These are phyloP conservation scores for Aspergillus baeticus DNA, from an alignment of 495 filamentous ascomycete genomes.

Conservation along the genomic window DNA sequence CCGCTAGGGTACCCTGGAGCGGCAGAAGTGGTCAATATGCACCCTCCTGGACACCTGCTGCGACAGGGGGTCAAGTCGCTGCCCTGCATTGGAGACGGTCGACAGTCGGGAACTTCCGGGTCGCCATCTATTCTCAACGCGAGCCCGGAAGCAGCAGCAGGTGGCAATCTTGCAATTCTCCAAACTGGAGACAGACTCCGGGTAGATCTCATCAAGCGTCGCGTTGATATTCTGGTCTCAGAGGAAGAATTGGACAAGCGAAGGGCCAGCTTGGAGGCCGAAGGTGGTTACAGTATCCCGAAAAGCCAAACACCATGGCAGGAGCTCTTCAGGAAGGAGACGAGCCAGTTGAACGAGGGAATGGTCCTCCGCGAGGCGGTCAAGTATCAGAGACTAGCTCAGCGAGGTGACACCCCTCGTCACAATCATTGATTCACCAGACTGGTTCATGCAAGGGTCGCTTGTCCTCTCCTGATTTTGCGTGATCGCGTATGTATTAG, in stretches of 20 bases:
- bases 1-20: constrained; percentile 55
- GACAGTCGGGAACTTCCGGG: constrained; percentile 56
- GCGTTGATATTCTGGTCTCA: constrained; percentile 51
- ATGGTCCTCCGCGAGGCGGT: constrained; percentile 52
- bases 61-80: constrained; percentile 48
- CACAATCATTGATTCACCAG: constrained; percentile 48
- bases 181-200: constrained; percentile 54
- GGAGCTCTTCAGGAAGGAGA: constrained; percentile 50
- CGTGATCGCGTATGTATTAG: too few species aligned
- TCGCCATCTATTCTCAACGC: constrained; percentile 56
- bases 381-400: constrained; percentile 53
- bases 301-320: constrained; percentile 52
- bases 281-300: constrained; percentile 34
- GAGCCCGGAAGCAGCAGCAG: constrained; percentile 59
- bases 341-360: constrained; percentile 49
- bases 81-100: constrained; percentile 55
- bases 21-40: constrained; percentile 59
- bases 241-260: constrained; percentile 65
- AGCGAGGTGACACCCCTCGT: constrained; percentile 40
- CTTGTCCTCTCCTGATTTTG: not conserved
- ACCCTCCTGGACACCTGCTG: constrained; percentile 46
- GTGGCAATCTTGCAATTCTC: constrained; percentile 55
- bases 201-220: constrained; percentile 54
- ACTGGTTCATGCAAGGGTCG: constrained; percentile 7
- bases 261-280: constrained; percentile 45